A percentile compares a stretch with the other conserved stretches of the same genome.
Conservation (phyloP, 495 filamentous ascomycete genomes). For the Talaromyces trachyspermus region DNA sequence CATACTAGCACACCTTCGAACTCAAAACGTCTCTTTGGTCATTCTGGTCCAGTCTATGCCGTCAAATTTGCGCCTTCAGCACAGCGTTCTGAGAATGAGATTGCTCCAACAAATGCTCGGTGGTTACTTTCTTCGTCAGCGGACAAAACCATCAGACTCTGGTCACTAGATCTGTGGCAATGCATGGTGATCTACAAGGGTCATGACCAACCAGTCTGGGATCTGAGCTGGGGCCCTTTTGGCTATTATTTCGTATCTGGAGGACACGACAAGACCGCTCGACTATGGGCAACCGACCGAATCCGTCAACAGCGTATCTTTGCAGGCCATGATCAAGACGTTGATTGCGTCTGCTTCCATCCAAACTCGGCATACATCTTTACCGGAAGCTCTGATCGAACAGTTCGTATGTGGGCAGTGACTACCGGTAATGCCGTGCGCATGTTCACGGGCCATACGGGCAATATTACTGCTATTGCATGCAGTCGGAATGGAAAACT, state of each 20-base stretch:
- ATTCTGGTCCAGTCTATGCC: constrained; percentile 80
- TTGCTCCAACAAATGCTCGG: constrained; percentile 54
- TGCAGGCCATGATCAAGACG: constrained; percentile 82
- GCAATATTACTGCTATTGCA: constrained; percentile 72
- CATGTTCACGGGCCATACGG: constrained; percentile 85
- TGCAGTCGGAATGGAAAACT: constrained; percentile 82
- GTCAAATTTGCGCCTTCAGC: constrained; percentile 85
- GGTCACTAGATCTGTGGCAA: constrained; percentile 84
- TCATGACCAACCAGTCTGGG: constrained; percentile 82
- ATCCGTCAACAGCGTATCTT: constrained; percentile 84
- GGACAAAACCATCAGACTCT: constrained; percentile 81
- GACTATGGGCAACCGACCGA: constrained; percentile 85
- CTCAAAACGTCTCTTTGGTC: constrained; percentile 80
- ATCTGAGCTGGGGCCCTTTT: constrained; percentile 82
- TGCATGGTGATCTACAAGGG: constrained; percentile 89
- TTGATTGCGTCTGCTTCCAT: constrained; percentile 81
- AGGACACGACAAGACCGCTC: constrained; percentile 79
- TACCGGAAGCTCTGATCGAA: constrained; percentile 82
- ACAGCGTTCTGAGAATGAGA: constrained; percentile 36
- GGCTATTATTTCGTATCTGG: constrained; percentile 92
- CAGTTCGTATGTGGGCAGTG: constrained; percentile 97
- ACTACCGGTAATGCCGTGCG: constrained; percentile 74
- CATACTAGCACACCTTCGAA: constrained; percentile 40
- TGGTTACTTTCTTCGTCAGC: constrained; percentile 81
- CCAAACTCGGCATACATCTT: constrained; percentile 90